phyloP scores from a whole-genome alignment of 495 filamentous ascomycete species.

The Hamigera avellanea region DNA sequence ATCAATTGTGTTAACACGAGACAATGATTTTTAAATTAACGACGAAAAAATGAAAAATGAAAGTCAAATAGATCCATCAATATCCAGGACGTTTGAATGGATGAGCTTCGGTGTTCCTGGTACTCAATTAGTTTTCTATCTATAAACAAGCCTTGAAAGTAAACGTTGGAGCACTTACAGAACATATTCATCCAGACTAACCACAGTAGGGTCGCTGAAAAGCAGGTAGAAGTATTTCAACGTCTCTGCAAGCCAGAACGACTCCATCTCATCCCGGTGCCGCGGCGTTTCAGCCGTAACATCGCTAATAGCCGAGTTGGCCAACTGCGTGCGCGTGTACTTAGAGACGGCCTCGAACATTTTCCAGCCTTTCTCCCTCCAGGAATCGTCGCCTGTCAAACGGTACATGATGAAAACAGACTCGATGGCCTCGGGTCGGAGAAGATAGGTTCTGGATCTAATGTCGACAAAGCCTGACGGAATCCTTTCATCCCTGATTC shows the following conservation, averaged over 20 bases:
- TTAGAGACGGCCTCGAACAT: conserved; percentile 73
- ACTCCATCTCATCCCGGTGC: conserved; percentile 37
- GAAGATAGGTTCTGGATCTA: conserved; percentile 52
- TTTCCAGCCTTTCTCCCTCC: conserved; percentile 80
- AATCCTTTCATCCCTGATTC: conserved; percentile 49
- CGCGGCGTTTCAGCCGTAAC: conserved; percentile 43
- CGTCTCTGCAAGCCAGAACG: conserved; percentile 65
- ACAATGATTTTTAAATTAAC: not conserved
- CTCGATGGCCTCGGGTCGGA: conserved; percentile 90
- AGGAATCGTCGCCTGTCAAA: conserved; percentile 66
- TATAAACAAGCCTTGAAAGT: too few species aligned
- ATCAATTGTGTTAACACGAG: too few species aligned
- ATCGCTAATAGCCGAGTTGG: conserved; percentile 64
- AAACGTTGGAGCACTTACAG: conserved; percentile 47
- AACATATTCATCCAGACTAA: conserved; percentile 78
- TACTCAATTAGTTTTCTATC: conserved; percentile 4
- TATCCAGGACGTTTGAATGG: conserved; percentile 36
- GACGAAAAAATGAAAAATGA: conserved; percentile 4
- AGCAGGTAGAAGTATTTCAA: conserved; percentile 75
- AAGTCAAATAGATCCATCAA: conserved; percentile 1
- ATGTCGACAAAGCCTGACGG: conserved; percentile 57
- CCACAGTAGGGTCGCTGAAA: conserved; percentile 56
- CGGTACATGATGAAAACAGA: conserved; percentile 95
- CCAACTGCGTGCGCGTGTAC: conserved; percentile 53
- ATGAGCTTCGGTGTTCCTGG: conserved; percentile 46